phyloP scores from a whole-genome alignment of 2,329 filamentous ascomycete species.

The Chrysoporthe cubensis region DNA sequence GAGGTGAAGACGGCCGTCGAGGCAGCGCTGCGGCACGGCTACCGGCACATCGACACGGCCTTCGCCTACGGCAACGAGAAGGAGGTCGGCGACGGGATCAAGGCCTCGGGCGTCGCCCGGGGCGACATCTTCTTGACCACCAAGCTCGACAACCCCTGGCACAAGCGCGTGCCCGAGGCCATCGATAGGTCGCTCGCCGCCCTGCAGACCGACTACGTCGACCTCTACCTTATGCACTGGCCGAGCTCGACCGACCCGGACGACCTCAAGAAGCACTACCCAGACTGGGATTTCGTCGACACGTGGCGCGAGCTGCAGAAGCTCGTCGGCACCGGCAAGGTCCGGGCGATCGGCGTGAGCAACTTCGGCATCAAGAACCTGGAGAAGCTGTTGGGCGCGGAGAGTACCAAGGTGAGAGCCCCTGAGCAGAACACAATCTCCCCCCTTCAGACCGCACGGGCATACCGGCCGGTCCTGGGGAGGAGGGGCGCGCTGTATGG shows the following conservation, averaged over 20 bases:
- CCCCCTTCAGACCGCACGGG: background rate
- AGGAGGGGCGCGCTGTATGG: too few relatives aligned
- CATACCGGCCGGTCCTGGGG: too few relatives aligned
- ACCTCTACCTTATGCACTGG: slow-evolving; percentile 76
- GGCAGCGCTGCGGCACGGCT: slow-evolving; percentile 67
- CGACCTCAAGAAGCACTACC: slow-evolving; percentile 68
- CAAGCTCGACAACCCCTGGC: slow-evolving; percentile 75
- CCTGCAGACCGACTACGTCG: slow-evolving; percentile 67
- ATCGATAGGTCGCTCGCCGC: slow-evolving; percentile 63
- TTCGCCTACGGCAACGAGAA: slow-evolving; percentile 78
- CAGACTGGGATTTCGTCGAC: slow-evolving; percentile 82
- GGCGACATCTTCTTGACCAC: slow-evolving; percentile 74
- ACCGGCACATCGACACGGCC: slow-evolving; percentile 78
- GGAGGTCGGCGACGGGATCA: slow-evolving; percentile 69
- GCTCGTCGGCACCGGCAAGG: slow-evolving; percentile 69
- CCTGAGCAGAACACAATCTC: background rate
- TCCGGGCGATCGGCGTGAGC: slow-evolving; percentile 80
- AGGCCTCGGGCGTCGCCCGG: slow-evolving; percentile 65
- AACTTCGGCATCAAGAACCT: slow-evolving; percentile 85
- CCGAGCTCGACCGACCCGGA: slow-evolving; percentile 66
- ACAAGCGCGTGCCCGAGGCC: slow-evolving; percentile 68
- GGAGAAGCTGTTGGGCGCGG: slow-evolving; percentile 73
- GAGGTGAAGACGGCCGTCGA: slow-evolving; percentile 74
- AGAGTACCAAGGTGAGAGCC: slow-evolving; percentile 59
- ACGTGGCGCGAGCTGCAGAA: slow-evolving; percentile 77